Evolutionary conservation across 2,329 filamentous ascomycete species (phyloP), one percentile per base, ranked within the genome.

Genomic region (Trichoderma guizhouense): DNA sequence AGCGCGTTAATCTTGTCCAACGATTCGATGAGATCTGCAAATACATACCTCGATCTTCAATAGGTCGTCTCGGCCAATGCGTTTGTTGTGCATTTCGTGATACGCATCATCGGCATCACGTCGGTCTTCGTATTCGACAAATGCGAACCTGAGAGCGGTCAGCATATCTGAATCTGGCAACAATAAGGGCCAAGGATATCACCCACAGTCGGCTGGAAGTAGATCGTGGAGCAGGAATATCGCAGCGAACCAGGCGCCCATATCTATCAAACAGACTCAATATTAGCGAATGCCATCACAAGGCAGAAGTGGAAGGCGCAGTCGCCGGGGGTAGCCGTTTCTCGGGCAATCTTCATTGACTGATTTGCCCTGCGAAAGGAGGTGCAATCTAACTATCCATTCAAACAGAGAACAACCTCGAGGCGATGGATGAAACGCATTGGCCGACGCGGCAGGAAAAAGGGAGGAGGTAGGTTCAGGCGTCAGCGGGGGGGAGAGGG

Each of bases 61-160:
- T 73, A 97, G 86, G 79, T 99, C 96, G 80, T 99, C 96, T 74
- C 95, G 92, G 62, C 94, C 95, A 77, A 99, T 94, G 76, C 95
- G 94, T 90, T 98, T 98, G 87, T 98, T 98, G 82, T 99, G 96
- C 96, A 99, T 99, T 86, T 99, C 96, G 83, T 99, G 94, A 82
- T 99, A 99, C 62, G 96, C 96, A 85, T 99, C 96, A 83, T 99
- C 96, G 75, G 96, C 95, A 87, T 99, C 96, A 78, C 96, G 95
- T 78, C 95, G 93, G 83, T 95, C 97, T 86, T 99, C 96, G 83
- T 99, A 99, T 85, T 99, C 96, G 75, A 99, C 96, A 82, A 99
- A 99, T 47, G 96, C 96, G 82, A 99, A 99, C 77, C 96, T 91
- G 30, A 7, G 28, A 34, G 11, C 26, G 3, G 62, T 76, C 39